These are phyloP conservation scores for Fusarium redolens DNA, from an alignment of 2,329 filamentous ascomycete genomes.

Conservation along the genomic window DNA sequence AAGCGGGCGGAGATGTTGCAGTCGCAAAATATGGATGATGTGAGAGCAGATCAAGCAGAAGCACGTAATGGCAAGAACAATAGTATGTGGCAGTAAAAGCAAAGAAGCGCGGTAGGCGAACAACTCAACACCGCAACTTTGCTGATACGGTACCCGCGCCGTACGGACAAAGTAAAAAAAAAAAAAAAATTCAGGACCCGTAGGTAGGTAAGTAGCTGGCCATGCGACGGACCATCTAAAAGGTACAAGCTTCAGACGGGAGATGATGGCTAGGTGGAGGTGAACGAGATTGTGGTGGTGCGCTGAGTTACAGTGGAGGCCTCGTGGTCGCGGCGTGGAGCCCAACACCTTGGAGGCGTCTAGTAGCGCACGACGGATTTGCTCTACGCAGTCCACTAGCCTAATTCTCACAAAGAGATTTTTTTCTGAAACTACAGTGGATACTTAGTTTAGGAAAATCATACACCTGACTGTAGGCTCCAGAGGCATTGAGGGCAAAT, in stretches of 20 bases:
- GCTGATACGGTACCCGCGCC: neutral
- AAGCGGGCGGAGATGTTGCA: conserved; percentile 22
- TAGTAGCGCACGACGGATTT: conserved; percentile 41
- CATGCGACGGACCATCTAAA: conserved; percentile 27
- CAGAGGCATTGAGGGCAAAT: conserved; percentile 8
- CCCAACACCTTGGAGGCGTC: conserved; percentile 34
- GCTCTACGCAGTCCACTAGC: conserved; percentile 24
- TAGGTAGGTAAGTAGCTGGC: neutral
- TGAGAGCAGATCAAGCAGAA: conserved; percentile 9
- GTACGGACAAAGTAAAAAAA: conserved; percentile 19
- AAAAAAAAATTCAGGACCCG: neutral
- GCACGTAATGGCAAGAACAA: neutral
- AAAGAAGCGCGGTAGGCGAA: conserved; percentile 45
- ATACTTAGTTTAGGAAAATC: conserved; percentile 11
- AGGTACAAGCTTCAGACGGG: conserved; percentile 22
- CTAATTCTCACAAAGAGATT: conserved; percentile 17
- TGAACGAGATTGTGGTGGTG: conserved; percentile 29
- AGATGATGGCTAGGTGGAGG: conserved; percentile 28
- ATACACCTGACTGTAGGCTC: neutral
- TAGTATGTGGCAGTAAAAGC: conserved; percentile 5
- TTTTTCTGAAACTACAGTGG: conserved; percentile 42
- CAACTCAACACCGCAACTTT: conserved; percentile 43
- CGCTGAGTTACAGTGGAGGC: conserved; percentile 35
- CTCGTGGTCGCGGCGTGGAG: conserved; percentile 41
- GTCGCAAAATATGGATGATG: conserved; percentile 18